These are phyloP conservation scores for Calonectria pseudoturangicola DNA, from an alignment of 2,329 filamentous ascomycete genomes.

Conservation along the genomic window DNA sequence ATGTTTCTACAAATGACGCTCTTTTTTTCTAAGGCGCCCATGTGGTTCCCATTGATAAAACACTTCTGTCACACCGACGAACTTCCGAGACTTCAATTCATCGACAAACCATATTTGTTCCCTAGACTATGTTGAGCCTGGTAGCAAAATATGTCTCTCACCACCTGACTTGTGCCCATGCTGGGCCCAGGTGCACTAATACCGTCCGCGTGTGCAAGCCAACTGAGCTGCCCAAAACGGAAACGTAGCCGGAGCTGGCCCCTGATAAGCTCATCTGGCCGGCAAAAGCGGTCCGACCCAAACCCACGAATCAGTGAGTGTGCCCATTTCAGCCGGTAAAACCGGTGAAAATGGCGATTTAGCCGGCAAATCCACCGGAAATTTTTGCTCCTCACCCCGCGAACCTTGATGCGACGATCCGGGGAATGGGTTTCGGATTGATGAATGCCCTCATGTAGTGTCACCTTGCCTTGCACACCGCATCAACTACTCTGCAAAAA, in stretches of 20 bases:
- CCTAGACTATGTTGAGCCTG: not conserved
- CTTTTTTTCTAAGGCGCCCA: not conserved
- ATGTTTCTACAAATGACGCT: not conserved
- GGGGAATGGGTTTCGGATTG: slow-evolving; percentile 8
- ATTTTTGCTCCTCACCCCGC: slow-evolving; percentile 21
- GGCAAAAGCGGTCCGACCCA: slow-evolving; percentile 22
- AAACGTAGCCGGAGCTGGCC: slow-evolving; percentile 5
- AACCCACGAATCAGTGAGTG: slow-evolving; percentile 18
- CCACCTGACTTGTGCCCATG: slow-evolving; percentile 4
- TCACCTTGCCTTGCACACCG: not conserved
- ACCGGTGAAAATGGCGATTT: slow-evolving; percentile 2
- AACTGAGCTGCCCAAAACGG: slow-evolving; percentile 13
- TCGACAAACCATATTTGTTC: not conserved
- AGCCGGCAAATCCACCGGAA: not conserved
- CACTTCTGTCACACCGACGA: not conserved
- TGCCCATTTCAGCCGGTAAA: slow-evolving; percentile 8
- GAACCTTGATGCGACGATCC: slow-evolving; percentile 20
- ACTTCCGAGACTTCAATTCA: not conserved
- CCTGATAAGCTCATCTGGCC: slow-evolving; percentile 15
- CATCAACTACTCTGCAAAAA: not conserved
- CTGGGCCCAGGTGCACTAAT: not conserved
- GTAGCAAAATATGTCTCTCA: not conserved
- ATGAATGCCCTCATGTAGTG: slow-evolving; percentile 1
- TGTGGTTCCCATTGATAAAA: not conserved
- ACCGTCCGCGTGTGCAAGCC: not conserved